Evolutionary conservation across 108 stramenopile genomes (phyloP).

Genomic region (Parietichytrium sp.): DNA sequence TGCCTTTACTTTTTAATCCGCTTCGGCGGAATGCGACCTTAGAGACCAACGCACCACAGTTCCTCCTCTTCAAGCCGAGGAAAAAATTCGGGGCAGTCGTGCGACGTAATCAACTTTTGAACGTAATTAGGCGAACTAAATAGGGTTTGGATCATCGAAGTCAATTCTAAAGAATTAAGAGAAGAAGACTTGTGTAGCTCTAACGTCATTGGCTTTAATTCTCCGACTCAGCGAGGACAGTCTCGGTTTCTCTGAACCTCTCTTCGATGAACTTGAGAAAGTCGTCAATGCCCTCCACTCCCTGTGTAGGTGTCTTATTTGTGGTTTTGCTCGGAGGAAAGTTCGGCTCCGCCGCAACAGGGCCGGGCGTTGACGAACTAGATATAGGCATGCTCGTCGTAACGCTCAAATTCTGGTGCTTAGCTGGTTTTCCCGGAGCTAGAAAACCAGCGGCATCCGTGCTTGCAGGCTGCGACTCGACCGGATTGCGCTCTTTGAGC

Average conservation of each 20-base stretch:
- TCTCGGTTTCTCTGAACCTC: constrained; percentile 20
- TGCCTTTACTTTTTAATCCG: too few species aligned
- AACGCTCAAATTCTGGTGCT: too few species aligned
- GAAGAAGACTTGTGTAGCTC: neutral
- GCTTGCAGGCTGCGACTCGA: too few species aligned
- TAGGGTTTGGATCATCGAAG: neutral
- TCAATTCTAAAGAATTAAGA: neutral
- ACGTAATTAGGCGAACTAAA: neutral
- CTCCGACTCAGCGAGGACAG: constrained; percentile 16
- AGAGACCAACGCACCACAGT: neutral
- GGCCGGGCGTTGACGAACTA: too few species aligned
- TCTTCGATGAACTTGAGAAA: constrained; percentile 30
- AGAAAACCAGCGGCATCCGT: too few species aligned
- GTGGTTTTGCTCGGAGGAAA: too few species aligned
- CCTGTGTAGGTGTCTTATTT: too few species aligned
- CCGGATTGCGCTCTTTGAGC: too few species aligned
- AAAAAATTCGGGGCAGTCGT: neutral
- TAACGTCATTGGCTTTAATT: neutral
- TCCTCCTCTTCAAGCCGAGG: neutral
- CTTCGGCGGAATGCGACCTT: neutral
- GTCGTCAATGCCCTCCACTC: constrained; percentile 18
- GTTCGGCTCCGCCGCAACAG: too few species aligned
- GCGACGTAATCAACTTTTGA: neutral
- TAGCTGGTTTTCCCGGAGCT: too few species aligned
- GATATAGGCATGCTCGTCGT: too few species aligned